Percentiles rank a stretch among this genome's conserved stretches.
Conservation (phyloP, 2,329 filamentous ascomycete genomes). For the Fusarium palustre region DNA sequence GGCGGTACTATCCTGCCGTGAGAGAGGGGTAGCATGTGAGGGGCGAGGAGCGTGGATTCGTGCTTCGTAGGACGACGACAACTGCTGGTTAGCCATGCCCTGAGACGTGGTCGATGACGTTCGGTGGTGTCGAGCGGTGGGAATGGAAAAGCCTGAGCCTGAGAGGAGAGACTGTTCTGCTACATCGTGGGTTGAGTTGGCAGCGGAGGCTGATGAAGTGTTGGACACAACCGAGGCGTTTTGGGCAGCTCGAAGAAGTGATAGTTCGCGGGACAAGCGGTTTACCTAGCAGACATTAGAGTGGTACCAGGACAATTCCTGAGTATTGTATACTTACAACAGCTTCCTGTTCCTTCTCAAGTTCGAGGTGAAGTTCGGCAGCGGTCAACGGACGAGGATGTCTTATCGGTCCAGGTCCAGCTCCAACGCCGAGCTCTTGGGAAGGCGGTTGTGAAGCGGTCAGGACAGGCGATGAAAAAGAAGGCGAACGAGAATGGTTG, state of each 20-base stretch:
- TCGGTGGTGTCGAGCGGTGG: constrained; percentile 67
- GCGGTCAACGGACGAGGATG: constrained; percentile 90
- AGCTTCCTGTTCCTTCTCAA: constrained; percentile 96
- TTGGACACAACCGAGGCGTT: constrained; percentile 75
- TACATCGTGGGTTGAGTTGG: constrained; percentile 62
- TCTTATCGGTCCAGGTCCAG: constrained; percentile 78
- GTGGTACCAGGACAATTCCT: background rate
- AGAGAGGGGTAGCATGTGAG: constrained; percentile 59
- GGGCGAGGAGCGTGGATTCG: constrained; percentile 60
- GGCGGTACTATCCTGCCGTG: constrained; percentile 66
- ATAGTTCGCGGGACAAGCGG: constrained; percentile 88
- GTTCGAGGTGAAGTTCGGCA: constrained; percentile 86
- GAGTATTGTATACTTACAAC: constrained; percentile 68
- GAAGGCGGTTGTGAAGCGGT: constrained; percentile 49
- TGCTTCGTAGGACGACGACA: constrained; percentile 53
- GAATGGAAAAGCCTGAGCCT: constrained; percentile 68
- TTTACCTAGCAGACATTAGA: constrained; percentile 74
- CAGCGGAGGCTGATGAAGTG: constrained; percentile 70
- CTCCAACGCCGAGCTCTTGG: constrained; percentile 59
- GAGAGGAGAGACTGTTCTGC: constrained; percentile 66
- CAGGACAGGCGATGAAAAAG: constrained; percentile 46
- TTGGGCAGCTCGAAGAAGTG: constrained; percentile 78
- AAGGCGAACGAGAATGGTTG: constrained; percentile 55
- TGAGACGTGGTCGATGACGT: constrained; percentile 70
- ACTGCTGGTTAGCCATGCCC: constrained; percentile 54